A percentile compares a stretch with the other conserved stretches of the same genome.
These are phyloP conservation scores for Citrus sp. DNA, from an alignment of 345 rosid species.

Conservation along the genomic window DNA sequence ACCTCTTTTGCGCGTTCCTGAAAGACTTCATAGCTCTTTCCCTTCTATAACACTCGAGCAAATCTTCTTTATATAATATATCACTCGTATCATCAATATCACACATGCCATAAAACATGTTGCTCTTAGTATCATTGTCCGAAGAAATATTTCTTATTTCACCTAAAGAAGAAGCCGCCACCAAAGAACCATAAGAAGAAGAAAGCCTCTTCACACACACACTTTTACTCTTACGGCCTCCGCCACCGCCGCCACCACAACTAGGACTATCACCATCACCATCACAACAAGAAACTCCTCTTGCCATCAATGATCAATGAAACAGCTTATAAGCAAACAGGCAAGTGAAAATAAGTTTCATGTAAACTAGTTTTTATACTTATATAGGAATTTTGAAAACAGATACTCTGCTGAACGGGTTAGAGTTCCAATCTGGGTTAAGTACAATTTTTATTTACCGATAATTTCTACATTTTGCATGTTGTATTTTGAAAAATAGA, in stretches of 20 bases:
- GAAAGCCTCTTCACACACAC: not conserved
- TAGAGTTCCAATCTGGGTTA: too few species aligned
- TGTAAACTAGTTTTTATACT: too few species aligned
- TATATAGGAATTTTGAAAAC: too few species aligned
- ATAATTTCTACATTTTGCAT: too few species aligned
- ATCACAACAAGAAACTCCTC: not conserved
- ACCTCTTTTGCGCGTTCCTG: not conserved
- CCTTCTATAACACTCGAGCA: slow-evolving; percentile 20
- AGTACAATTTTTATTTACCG: too few species aligned
- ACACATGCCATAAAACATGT: slow-evolving; percentile 26
- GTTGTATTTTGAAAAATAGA: too few species aligned
- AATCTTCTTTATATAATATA: slow-evolving; percentile 22
- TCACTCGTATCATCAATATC: slow-evolving; percentile 18
- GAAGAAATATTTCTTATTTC: not conserved
- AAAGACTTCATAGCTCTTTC: slow-evolving; percentile 16
- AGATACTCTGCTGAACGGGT: too few species aligned
- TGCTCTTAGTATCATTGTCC: not conserved
- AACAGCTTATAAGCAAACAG: too few species aligned
- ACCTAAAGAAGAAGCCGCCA: not conserved
- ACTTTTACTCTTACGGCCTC: not conserved
- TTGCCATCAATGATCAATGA: not conserved
- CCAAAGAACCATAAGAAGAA: not conserved
- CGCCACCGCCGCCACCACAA: not conserved
- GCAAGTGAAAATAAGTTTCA: too few species aligned
- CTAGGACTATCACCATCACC: not conserved